phyloP scores from a whole-genome alignment of 2,329 filamentous ascomycete species.

The Calonectria pauciramosa region DNA sequence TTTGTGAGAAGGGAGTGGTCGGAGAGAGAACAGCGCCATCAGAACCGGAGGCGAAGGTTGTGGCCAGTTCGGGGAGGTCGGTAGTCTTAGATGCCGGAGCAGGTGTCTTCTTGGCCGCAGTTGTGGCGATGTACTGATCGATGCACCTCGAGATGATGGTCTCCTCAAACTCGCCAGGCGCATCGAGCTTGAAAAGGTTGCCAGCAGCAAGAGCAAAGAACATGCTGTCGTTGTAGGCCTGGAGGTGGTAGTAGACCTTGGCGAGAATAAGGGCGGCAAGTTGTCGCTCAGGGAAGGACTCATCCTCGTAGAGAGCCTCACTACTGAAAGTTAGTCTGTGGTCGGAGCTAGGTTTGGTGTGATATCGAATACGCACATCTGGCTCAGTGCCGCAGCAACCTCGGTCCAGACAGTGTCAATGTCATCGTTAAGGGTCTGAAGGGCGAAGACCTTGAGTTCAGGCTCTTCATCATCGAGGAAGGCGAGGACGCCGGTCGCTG shows the following conservation, averaged over 20 bases:
- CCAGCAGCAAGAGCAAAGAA: slow-evolving; percentile 95
- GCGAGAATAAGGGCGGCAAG: slow-evolving; percentile 94
- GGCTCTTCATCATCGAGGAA: slow-evolving; percentile 96
- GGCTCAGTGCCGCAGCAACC: slow-evolving; percentile 89
- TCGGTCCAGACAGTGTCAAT: slow-evolving; percentile 99
- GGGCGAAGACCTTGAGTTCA: slow-evolving; percentile 93
- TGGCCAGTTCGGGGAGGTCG: slow-evolving; percentile 79
- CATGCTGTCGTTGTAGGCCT: slow-evolving; percentile 99
- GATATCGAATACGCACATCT: slow-evolving; percentile 76
- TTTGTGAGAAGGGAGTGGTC: slow-evolving; percentile 95
- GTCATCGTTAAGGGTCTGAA: slow-evolving; percentile 95
- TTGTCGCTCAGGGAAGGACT: slow-evolving; percentile 92
- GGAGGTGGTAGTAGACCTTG: slow-evolving; percentile 98
- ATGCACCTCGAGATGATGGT: slow-evolving; percentile 99
- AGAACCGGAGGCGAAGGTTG: slow-evolving; percentile 79
- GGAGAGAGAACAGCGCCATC: slow-evolving; percentile 87
- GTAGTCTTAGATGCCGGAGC: slow-evolving; percentile 58
- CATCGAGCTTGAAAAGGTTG: slow-evolving; percentile 93
- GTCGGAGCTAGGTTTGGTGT: background rate
- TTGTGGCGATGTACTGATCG: slow-evolving; percentile 93
- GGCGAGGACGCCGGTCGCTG: slow-evolving; percentile 93
- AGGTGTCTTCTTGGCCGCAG: slow-evolving; percentile 64
- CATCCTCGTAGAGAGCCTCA: slow-evolving; percentile 97
- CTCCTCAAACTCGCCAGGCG: slow-evolving; percentile 95
- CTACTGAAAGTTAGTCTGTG: slow-evolving; percentile 61